These are phyloP conservation scores for Physcomitrellopsis africana DNA, from an alignment of 225 moss, liverwort and hornwort species.

Conservation along the genomic window DNA sequence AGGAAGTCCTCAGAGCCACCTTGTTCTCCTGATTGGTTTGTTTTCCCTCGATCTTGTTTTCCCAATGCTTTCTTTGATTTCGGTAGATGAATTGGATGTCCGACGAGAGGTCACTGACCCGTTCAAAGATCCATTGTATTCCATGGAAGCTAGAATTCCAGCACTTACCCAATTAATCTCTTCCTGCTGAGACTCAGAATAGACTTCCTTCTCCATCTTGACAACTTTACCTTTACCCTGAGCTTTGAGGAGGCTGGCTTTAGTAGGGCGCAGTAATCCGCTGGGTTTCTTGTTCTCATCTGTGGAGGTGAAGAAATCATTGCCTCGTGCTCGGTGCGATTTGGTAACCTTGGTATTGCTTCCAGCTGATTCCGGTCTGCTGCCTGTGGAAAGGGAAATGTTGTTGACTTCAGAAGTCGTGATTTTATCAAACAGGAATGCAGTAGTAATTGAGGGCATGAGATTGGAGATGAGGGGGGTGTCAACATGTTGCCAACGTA, in stretches of 20 bases:
- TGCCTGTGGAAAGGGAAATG: conserved; percentile 28
- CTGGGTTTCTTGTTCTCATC: conserved; percentile 51
- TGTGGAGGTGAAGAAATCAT: conserved; percentile 33
- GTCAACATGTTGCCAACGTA: background rate
- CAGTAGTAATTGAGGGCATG: background rate
- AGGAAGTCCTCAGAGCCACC: conserved; percentile 46
- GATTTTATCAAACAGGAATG: background rate
- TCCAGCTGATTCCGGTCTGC: conserved; percentile 55
- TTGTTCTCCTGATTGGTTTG: conserved; percentile 40
- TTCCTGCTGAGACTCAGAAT: conserved; percentile 27
- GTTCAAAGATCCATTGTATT: conserved; percentile 46
- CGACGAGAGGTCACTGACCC: conserved; percentile 47
- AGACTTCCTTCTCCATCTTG: conserved; percentile 33
- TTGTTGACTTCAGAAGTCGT: background rate
- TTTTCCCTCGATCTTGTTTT: conserved; percentile 43
- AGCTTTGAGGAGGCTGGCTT: conserved; percentile 52
- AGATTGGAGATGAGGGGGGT: background rate
- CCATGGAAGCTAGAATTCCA: conserved; percentile 50
- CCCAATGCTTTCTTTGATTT: conserved; percentile 39
- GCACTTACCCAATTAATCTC: conserved; percentile 47
- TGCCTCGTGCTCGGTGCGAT: conserved; percentile 40
- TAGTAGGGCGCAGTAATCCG: conserved; percentile 51
- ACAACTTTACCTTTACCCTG: conserved; percentile 30
- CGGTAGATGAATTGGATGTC: conserved; percentile 44
- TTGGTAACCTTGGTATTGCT: conserved; percentile 44